Evolutionary conservation across 2,329 filamentous ascomycete genomes (phyloP).

Genomic region (Apiospora phragmitis): DNA sequence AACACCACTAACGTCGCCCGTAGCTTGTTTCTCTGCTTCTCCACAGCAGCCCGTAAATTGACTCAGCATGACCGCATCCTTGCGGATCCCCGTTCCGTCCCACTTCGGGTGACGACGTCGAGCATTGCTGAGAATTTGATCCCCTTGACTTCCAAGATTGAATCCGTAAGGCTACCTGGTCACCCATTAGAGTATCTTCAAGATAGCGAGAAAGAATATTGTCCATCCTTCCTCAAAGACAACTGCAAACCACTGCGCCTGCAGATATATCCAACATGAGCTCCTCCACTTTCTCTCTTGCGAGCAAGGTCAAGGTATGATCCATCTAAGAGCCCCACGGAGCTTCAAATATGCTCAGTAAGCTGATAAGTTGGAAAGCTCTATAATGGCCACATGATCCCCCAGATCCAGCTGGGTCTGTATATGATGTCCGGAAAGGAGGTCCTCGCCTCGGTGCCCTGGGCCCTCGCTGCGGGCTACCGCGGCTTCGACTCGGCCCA

Average conservation of each 20-base stretch:
- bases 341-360: neutral
- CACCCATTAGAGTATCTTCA: neutral
- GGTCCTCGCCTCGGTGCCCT: slow-evolving; percentile 56
- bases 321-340: neutral
- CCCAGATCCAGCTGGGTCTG: slow-evolving; percentile 71
- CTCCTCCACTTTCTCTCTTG: slow-evolving; percentile 22
- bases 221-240: neutral
- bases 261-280: neutral
- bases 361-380: slow-evolving; percentile 42
- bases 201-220: neutral
- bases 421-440: slow-evolving; percentile 69
- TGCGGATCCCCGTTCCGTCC: neutral
- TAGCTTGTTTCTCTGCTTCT: neutral
- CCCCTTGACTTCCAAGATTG: neutral
- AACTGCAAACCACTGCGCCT: neutral
- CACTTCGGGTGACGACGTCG: slow-evolving; percentile 8
- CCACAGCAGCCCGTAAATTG: slow-evolving; percentile 2
- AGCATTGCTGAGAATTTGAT: neutral
- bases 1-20: neutral
- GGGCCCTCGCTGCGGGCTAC: slow-evolving; percentile 55
- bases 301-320: slow-evolving; percentile 29
- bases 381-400: slow-evolving; percentile 66
- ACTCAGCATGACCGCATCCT: slow-evolving; percentile 4
- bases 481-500: slow-evolving; percentile 54
- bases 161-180: neutral